A percentile compares a stretch with the other conserved stretches of the same genome.
These are phyloP conservation scores for Psilocybe mexicana DNA, from an alignment of 1,284 basidiomycete genomes.

Conservation along the genomic window DNA sequence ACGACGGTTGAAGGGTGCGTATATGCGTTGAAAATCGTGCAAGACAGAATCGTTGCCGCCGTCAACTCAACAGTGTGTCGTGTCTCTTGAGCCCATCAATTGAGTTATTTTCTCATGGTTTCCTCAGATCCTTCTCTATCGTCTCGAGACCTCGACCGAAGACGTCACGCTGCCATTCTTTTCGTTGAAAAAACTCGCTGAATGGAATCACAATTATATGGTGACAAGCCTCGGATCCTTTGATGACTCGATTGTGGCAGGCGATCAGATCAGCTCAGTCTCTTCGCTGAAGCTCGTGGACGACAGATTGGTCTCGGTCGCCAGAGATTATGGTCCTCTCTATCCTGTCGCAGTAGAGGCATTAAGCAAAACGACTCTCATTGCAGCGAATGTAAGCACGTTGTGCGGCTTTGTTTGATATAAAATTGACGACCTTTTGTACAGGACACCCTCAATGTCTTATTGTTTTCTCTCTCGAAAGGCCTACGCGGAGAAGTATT, in stretches of 20 bases:
- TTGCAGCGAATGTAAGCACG: conserved; percentile 74
- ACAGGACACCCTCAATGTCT: conserved; percentile 75
- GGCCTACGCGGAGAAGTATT: conserved; percentile 42
- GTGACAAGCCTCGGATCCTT: conserved; percentile 62
- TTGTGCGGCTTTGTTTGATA: not conserved
- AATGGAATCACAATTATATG: conserved; percentile 82
- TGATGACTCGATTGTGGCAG: conserved; percentile 58
- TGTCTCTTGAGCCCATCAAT: not conserved
- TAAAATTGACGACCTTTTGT: not conserved
- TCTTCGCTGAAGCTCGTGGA: conserved; percentile 62
- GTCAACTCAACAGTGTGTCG: conserved; percentile 72
- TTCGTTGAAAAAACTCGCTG: conserved; percentile 45
- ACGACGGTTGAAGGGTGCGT: conserved; percentile 58
- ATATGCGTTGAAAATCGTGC: conserved; percentile 51
- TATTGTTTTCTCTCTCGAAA: conserved; percentile 60
- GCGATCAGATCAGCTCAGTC: conserved; percentile 84
- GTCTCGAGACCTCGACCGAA: conserved; percentile 35
- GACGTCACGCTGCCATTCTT: conserved; percentile 28
- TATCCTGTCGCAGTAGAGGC: conserved; percentile 67
- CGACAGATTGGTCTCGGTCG: conserved; percentile 57
- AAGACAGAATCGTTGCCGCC: conserved; percentile 62
- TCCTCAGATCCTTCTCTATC: conserved; percentile 47
- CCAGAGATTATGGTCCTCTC: conserved; percentile 78
- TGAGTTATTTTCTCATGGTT: not conserved
- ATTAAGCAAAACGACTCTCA: conserved; percentile 55